Evolutionary conservation across 1,284 basidiomycete species (phyloP).

Genomic region (Cutaneotrichosporon cavernicola): DNA sequence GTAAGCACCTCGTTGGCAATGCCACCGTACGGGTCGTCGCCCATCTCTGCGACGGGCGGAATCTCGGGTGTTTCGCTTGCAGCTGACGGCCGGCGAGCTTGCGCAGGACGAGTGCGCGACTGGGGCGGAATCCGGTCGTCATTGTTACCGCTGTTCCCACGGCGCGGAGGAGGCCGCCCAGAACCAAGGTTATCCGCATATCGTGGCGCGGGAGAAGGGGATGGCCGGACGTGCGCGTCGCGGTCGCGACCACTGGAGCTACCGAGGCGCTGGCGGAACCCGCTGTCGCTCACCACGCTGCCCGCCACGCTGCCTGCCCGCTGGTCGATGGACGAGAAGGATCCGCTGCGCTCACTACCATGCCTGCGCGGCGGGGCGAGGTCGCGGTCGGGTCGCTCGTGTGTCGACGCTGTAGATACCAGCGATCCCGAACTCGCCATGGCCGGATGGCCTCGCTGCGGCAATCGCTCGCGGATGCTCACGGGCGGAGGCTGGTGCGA

Average conservation of each 20-base stretch:
- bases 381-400: constrained; percentile 1
- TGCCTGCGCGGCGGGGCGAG: constrained; percentile 1
- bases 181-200: constrained; percentile 9
- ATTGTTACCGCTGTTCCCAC: constrained; percentile 1
- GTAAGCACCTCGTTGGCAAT: constrained; percentile 15
- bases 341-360: constrained; percentile 4
- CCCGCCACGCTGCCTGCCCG: not conserved
- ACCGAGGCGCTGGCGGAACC: constrained; percentile 6
- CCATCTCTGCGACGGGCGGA: not conserved
- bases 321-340: constrained; percentile 12
- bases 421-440: constrained; percentile 10
- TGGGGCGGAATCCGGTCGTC: not conserved
- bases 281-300: not conserved
- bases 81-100: constrained; percentile 10
- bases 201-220: not conserved
- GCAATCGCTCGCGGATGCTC: not conserved
- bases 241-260: constrained; percentile 3
- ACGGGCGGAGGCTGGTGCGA: constrained; percentile 5
- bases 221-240: not conserved
- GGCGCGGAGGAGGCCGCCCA: constrained; percentile 4
- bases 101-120: not conserved
- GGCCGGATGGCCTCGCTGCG: constrained; percentile 2
- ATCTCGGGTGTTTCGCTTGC: constrained; percentile 2
- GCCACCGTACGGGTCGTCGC: constrained; percentile 15
- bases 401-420: not conserved